Conservation (phyloP, 2,329 filamentous ascomycete genomes). For the Pestalotiopsis sp. region DNA sequence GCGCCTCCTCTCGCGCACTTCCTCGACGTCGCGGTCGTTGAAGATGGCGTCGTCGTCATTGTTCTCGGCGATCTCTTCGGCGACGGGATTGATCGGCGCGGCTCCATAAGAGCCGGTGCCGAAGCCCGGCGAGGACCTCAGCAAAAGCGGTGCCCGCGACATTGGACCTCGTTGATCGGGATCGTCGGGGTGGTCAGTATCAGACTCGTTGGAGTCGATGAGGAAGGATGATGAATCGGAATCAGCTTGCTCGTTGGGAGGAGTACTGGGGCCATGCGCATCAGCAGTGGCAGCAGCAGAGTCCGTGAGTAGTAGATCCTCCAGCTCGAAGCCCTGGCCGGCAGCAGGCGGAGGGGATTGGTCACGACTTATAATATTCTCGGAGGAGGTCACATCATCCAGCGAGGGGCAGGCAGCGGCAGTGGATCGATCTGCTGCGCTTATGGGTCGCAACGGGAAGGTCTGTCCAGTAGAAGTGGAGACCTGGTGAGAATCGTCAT, state of each 20-base stretch:
- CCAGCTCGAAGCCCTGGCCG: slow-evolving; percentile 15
- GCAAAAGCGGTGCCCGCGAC: slow-evolving; percentile 56
- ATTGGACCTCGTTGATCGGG: slow-evolving; percentile 29
- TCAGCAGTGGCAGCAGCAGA: neutral
- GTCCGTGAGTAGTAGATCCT: slow-evolving; percentile 18
- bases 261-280: slow-evolving; percentile 9
- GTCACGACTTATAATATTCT: slow-evolving; percentile 17
- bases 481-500: slow-evolving; percentile 20
- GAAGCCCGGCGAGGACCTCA: slow-evolving; percentile 62
- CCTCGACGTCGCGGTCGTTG: slow-evolving; percentile 22
- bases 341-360: slow-evolving; percentile 22
- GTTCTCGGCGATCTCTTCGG: slow-evolving; percentile 28
- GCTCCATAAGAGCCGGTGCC: slow-evolving; percentile 65
- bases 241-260: slow-evolving; percentile 28
- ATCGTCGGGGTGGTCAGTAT: slow-evolving; percentile 23
- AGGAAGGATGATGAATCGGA: neutral
- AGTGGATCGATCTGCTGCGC: slow-evolving; percentile 14
- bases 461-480: slow-evolving; percentile 21
- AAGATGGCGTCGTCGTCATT: slow-evolving; percentile 31
- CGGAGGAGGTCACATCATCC: slow-evolving; percentile 10
- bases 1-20: slow-evolving; percentile 23
- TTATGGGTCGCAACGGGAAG: slow-evolving; percentile 30
- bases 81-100: slow-evolving; percentile 47
- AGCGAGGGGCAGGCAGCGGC: slow-evolving; percentile 24
- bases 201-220: neutral